phyloP scores from a whole-genome alignment of 2,329 filamentous ascomycete genomes.

The Xylaria multiplex region DNA sequence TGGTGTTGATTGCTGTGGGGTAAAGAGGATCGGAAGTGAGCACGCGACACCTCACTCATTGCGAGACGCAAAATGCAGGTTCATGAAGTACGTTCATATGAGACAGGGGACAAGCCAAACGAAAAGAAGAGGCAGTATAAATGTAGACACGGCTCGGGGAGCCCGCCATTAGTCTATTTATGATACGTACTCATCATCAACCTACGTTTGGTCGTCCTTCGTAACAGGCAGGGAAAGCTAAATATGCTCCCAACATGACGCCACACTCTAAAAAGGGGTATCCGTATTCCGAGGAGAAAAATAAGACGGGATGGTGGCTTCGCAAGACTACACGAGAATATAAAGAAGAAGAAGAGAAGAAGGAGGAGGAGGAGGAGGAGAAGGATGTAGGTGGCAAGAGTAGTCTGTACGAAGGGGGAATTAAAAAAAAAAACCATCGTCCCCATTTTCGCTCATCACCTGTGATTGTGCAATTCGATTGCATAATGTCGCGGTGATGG shows the following conservation, averaged over 20 bases:
- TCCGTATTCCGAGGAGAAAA: slow-evolving; percentile 31
- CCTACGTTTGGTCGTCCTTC: slow-evolving; percentile 11
- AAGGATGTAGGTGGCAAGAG: background rate
- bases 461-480: slow-evolving; percentile 37
- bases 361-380: background rate
- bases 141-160: slow-evolving; percentile 8
- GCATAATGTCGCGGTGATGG: slow-evolving; percentile 47
- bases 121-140: background rate
- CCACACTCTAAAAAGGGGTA: slow-evolving; percentile 38
- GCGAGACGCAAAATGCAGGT: background rate
- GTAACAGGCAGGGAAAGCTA: slow-evolving; percentile 9
- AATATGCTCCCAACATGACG: slow-evolving; percentile 31
- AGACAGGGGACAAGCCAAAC: background rate
- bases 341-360: background rate
- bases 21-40: background rate
- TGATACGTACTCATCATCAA: slow-evolving; percentile 20
- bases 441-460: slow-evolving; percentile 11
- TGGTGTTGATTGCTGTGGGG: background rate
- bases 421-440: slow-evolving; percentile 14
- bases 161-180: slow-evolving; percentile 28
- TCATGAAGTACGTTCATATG: background rate
- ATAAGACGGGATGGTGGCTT: slow-evolving; percentile 7
- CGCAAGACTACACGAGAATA: slow-evolving; percentile 1
- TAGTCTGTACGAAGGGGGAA: slow-evolving; percentile 6
- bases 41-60: background rate